Base-by-base conservation (phyloP, 208 protist species). In the Wallacemonas sp. region DNA sequence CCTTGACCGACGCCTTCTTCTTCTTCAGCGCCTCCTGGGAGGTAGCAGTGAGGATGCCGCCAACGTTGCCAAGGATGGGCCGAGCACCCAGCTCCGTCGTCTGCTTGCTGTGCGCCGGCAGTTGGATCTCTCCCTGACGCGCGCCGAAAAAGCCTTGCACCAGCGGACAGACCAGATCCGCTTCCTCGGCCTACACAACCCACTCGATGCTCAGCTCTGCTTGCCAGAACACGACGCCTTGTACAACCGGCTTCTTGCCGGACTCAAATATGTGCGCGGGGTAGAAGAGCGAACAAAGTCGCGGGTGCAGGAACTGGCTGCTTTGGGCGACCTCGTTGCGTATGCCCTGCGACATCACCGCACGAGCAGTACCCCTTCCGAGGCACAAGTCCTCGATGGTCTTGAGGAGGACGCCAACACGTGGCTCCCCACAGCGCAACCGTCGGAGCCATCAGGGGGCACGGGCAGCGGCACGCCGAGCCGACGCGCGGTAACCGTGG, bases 141-240 rank as follows among this genome's bases (percentile, higher is more conserved):
- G 88, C 12, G 44, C 91, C 2, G 70, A 90, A 58, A 61, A 66
- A 30, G 75, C 72, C 1, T 64, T 94, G 56, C 74, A 82, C 21
- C 80, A 88, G 33, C 82, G 82, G 22, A 79, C 79, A 12, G 82
- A 91, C 63, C 82, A 88, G 61, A 72, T 58, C 19, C 46, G 54
- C 2, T 34, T 53, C 5, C 68, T 94, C 11, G 80, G 82, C 1
- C 71, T 86, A 1, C 84, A 94, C 74, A 75, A 69, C 55, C 44
- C 64, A n/a, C 66, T 85, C 17, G 84, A 94, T 34, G 71, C 65
- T 1, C 84, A 90, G 65, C 67, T 91, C 30, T 91, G 80, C 46
- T 68, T 66, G 12, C 77, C 68, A 19, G 71, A 75, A 56, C 39
- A 84, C 38, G 74, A 87, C 46, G 63, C 47, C n/a, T 19, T 70